Conservation (phyloP, 2,329 filamentous ascomycete species). For the Uncinocarpus reesii region DNA sequence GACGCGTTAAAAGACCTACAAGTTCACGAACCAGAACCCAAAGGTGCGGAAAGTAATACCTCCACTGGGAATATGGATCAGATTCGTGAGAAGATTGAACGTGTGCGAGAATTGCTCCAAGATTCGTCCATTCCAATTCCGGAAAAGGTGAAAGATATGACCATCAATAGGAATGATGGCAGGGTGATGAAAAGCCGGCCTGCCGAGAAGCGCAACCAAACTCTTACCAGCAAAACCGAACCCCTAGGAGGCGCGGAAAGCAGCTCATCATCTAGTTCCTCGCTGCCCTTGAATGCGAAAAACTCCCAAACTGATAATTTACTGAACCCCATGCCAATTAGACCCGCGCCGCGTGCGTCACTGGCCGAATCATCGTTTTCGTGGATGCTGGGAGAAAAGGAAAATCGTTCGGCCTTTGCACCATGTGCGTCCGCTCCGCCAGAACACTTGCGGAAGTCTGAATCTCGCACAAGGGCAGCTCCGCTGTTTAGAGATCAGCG, state of each 20-base stretch:
- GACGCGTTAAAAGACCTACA: slow-evolving; percentile 35
- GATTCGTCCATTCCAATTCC: slow-evolving; percentile 28
- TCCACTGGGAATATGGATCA: slow-evolving; percentile 12
- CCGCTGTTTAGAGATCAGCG: slow-evolving; percentile 23
- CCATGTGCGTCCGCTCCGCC: slow-evolving; percentile 37
- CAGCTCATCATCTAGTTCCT: neutral
- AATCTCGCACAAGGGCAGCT: neutral
- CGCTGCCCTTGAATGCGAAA: neutral
- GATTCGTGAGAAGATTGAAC: slow-evolving; percentile 33
- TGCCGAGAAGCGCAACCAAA: neutral
- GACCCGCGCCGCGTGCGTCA: slow-evolving; percentile 30
- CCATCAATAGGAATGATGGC: neutral
- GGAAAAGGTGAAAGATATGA: slow-evolving; percentile 1
- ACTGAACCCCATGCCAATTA: slow-evolving; percentile 20
- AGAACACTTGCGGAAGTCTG: slow-evolving; percentile 24
- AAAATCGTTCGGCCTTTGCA: slow-evolving; percentile 38
- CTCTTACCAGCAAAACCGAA: too few species aligned
- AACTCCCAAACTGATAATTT: slow-evolving; percentile 7
- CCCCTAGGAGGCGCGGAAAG: neutral
- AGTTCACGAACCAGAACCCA: slow-evolving; percentile 21
- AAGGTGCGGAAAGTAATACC: slow-evolving; percentile 8
- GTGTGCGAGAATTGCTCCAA: slow-evolving; percentile 36
- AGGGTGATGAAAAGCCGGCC: neutral
- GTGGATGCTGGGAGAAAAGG: slow-evolving; percentile 41
- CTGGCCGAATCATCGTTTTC: slow-evolving; percentile 40